These are phyloP conservation scores for Skeletonema tropicum DNA, from an alignment of 108 stramenopile species.

Conservation along the genomic window DNA sequence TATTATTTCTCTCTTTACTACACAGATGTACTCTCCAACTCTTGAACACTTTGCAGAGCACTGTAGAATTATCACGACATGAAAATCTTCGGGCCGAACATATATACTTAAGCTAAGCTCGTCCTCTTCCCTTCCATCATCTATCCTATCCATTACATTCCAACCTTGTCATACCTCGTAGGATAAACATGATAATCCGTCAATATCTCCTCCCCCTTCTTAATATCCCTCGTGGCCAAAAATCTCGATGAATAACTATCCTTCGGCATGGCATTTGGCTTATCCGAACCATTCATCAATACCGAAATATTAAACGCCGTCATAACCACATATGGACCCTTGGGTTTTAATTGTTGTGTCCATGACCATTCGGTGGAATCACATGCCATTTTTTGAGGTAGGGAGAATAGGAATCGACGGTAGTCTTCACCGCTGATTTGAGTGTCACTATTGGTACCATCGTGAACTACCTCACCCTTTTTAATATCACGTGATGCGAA, in stretches of 20 bases:
- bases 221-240: background rate
- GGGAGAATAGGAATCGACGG: conserved; percentile 17
- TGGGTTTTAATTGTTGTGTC: conserved; percentile 13
- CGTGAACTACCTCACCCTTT: conserved; percentile 13
- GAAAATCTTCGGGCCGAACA: too few species aligned
- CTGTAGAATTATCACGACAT: too few species aligned
- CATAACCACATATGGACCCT: conserved; percentile 7
- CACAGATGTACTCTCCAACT: too few species aligned
- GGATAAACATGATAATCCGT: background rate
- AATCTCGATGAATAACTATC: background rate
- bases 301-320: conserved; percentile 21
- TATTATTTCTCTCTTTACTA: background rate
- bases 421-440: conserved; percentile 1
- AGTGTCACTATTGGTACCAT: conserved; percentile 10
- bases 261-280: background rate
- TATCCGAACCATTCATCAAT: background rate
- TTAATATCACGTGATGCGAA: conserved; percentile 36
- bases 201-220: background rate
- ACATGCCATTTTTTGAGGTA: too few species aligned
- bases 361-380: too few species aligned
- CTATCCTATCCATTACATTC: background rate
- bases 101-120: too few species aligned
- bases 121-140: too few species aligned
- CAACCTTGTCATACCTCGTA: background rate
- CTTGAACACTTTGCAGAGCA: too few species aligned